Evolutionary conservation across 2,329 filamentous ascomycete genomes (phyloP).

Genomic region (Cryoendolithus antarcticus): DNA sequence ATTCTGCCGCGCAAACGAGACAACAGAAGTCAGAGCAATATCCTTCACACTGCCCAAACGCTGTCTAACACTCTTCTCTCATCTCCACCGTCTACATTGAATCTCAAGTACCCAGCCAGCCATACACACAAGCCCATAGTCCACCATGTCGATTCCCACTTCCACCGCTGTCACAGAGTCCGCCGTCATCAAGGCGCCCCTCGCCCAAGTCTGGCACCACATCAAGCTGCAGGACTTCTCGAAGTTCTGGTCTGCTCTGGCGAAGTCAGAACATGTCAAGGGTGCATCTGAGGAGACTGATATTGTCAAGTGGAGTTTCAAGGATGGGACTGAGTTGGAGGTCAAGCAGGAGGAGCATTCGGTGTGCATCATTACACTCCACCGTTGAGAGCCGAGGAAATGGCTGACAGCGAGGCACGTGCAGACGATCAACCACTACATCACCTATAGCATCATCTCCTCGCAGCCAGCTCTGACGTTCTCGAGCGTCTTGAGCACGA

Average conservation of each 20-base stretch:
- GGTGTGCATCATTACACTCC: neutral
- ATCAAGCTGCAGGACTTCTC: conserved; percentile 61
- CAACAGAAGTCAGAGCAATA: no score
- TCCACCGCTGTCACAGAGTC: conserved; percentile 55
- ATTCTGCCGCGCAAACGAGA: no score
- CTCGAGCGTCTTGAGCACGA: conserved; percentile 53
- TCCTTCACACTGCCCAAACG: no score
- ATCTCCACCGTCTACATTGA: no score
- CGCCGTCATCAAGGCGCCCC: conserved; percentile 54
- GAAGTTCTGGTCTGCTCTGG: conserved; percentile 54
- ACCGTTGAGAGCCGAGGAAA: no score
- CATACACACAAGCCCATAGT: neutral
- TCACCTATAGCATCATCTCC: conserved; percentile 61
- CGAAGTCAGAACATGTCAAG: conserved; percentile 51
- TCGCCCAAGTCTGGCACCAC: conserved; percentile 58
- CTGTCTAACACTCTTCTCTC: no score
- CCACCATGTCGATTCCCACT: conserved; percentile 41
- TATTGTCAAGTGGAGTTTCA: conserved; percentile 58
- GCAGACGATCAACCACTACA: conserved; percentile 59
- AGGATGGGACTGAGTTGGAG: conserved; percentile 55
- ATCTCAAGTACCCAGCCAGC: no score
- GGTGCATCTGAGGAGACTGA: conserved; percentile 50
- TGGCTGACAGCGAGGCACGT: neutral
- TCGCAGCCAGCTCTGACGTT: conserved; percentile 53
- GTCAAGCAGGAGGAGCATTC: conserved; percentile 69